These are phyloP conservation scores for Paratinospora sagittata DNA, from an alignment of 164 flowering plant species.

Conservation along the genomic window DNA sequence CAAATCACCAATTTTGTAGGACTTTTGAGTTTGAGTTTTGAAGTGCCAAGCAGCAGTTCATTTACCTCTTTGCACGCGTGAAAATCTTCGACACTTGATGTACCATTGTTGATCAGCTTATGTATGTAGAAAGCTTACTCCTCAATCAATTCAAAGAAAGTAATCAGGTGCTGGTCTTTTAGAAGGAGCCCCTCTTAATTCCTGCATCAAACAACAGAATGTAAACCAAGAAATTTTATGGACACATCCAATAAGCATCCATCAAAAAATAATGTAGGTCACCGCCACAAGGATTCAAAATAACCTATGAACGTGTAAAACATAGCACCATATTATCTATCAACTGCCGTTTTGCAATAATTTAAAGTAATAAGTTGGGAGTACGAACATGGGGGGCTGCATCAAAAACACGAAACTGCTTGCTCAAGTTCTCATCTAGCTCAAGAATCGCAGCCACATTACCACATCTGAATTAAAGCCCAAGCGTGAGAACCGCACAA, in stretches of 20 bases:
- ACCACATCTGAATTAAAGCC: conserved; percentile 71
- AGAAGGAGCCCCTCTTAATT: conserved; percentile 85
- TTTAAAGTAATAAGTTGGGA: not conserved
- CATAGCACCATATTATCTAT: not conserved
- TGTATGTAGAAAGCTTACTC: conserved; percentile 2
- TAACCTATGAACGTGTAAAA: not conserved
- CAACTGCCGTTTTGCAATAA: not conserved
- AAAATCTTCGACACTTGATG: conserved; percentile 9
- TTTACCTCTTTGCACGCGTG: conserved; percentile 1
- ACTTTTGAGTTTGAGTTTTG: conserved; percentile 11
- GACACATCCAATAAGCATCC: not conserved
- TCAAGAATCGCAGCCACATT: conserved; percentile 99
- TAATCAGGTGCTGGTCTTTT: conserved; percentile 95
- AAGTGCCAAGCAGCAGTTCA: conserved; percentile 4
- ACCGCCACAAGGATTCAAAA: not conserved
- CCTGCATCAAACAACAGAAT: conserved; percentile 47
- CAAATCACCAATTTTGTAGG: conserved; percentile 13
- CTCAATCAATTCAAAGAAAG: conserved; percentile 45
- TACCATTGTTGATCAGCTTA: conserved; percentile 3
- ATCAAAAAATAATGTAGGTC: too few relatives aligned
- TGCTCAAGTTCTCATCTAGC: conserved; percentile 88
- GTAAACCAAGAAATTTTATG: not conserved
- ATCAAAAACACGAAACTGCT: conserved; percentile 88
- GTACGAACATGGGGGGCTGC: conserved; percentile 93
- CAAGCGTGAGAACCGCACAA: conserved; percentile 10